Evolutionary conservation across 805 yeast species (phyloP), one percentile per base, ranked within the genome.

Genomic region (Yarrowia sp.): DNA sequence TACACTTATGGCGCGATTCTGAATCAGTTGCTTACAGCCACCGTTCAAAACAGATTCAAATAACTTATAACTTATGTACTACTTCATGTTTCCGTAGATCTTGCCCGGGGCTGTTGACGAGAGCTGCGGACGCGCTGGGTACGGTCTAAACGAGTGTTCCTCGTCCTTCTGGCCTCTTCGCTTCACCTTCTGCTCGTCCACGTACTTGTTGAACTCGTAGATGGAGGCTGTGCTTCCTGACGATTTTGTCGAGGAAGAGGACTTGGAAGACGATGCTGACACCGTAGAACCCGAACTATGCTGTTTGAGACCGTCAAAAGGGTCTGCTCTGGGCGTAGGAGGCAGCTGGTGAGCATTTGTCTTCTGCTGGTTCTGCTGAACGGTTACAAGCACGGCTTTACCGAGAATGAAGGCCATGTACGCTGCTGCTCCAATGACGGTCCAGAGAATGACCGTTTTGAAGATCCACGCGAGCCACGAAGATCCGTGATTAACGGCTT

Each of bases 151-250:
- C 6, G 61, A 38, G 9, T 55, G 61, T 6, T 55, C 61, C 14
- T 55, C 47, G 21, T 55, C 61, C 27, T 39, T 51, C 18, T 51
- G 58, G 24, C 58, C 58, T 6, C 42, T n/a, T 16, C 58, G 16
- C 4, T 33, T 24, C 22, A 33, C 32, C 24, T 33, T 35, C 16
- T 51, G 58, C 13, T 35, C 42, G 13, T 51, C 58, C 32, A 51
- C 42, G 31, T 33, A 51, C 29, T 33, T 51, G 58, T 51, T 51
- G 42, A 51, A 51, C 42, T 51, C 41, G 42, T 51, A 35, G 58
- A 51, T 51, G 31, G 58, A 51, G 4, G 41, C 58, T 13, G 58
- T 42, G 12, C 58, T 51, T 51, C 42, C 58, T 1, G 58, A 51
- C 4, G 58, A 6, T 7, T 51, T 51, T 16, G 31, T 14, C 3